These are phyloP conservation scores for Phaeophleospora eucalypticola DNA, from an alignment of 2,329 filamentous ascomycete genomes.

Conservation along the genomic window DNA sequence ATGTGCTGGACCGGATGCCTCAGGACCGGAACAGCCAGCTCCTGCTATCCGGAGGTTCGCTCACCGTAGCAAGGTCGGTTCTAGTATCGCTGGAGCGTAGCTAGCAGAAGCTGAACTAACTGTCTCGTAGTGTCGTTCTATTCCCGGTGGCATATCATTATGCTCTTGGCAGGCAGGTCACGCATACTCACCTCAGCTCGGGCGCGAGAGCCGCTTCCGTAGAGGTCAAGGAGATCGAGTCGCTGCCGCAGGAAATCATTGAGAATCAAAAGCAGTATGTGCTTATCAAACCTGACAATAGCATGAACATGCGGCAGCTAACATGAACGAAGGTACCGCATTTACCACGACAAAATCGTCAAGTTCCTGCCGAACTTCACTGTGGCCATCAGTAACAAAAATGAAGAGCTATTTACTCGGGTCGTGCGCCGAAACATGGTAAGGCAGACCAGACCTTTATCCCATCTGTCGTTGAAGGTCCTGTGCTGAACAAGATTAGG, in stretches of 20 bases:
- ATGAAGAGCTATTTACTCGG: constrained; percentile 17
- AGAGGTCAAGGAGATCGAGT: constrained; percentile 19
- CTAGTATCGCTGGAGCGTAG: constrained; percentile 12
- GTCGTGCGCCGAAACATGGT: constrained; percentile 20
- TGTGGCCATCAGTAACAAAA: constrained; percentile 9
- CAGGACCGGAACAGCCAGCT: constrained; percentile 18
- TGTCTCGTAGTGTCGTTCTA: constrained; percentile 6
- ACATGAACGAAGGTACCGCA: constrained; percentile 10
- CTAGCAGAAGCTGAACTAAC: not conserved
- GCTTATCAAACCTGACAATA: not conserved
- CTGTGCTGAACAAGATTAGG: too few relatives aligned
- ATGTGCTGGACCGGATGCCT: constrained; percentile 10
- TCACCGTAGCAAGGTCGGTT: constrained; percentile 16
- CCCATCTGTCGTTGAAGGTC: too few relatives aligned
- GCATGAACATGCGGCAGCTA: too few relatives aligned
- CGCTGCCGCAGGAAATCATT: constrained; percentile 15
- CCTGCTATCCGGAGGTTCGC: constrained; percentile 13
- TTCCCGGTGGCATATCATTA: constrained; percentile 16
- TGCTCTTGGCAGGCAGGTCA: constrained; percentile 18
- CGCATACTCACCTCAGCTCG: constrained; percentile 15
- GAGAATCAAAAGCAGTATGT: constrained; percentile 10
- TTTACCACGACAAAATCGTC: constrained; percentile 19
- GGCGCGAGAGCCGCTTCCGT: constrained; percentile 15
- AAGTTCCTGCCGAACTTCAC: constrained; percentile 16
- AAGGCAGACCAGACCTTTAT: too few relatives aligned